phyloP scores from a whole-genome alignment of 2,329 filamentous ascomycete species.

The Fusarium stilboides region DNA sequence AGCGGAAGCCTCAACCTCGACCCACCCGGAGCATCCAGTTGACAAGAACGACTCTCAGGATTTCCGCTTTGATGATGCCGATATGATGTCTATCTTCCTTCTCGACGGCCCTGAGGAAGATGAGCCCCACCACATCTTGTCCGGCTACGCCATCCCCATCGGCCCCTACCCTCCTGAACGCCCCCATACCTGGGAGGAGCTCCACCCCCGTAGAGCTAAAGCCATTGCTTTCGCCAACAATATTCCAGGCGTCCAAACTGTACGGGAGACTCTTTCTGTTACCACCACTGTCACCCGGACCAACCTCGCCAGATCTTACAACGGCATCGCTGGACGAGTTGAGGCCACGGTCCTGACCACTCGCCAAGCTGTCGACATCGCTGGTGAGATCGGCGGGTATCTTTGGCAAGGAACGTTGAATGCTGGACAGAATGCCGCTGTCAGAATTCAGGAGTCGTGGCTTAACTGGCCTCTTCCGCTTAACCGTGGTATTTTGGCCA shows the following conservation, averaged over 20 bases:
- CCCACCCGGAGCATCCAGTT: not conserved
- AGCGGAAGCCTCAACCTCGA: no score
- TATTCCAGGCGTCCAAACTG: constrained; percentile 2
- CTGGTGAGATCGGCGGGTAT: constrained; percentile 7
- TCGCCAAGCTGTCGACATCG: constrained; percentile 10
- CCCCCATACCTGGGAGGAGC: constrained; percentile 6
- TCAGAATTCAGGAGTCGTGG: constrained; percentile 21
- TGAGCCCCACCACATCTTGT: constrained; percentile 1
- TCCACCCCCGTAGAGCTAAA: not conserved
- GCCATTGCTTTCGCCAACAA: not conserved
- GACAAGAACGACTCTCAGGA: not conserved
- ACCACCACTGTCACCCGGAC: constrained; percentile 1
- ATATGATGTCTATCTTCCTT: not conserved
- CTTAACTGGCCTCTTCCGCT: not conserved
- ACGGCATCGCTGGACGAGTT: constrained; percentile 5
- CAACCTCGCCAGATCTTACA: constrained; percentile 20
- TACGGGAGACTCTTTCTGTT: constrained; percentile 1
- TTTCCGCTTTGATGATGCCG: constrained; percentile 3
- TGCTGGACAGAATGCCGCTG: constrained; percentile 3
- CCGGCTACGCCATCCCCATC: constrained; percentile 24
- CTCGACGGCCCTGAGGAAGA: not conserved
- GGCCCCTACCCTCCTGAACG: not conserved
- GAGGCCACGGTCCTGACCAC: not conserved
- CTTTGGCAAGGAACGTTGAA: constrained; percentile 18
- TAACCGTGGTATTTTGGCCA: constrained; percentile 1